Evolutionary conservation across 495 filamentous ascomycete genomes (phyloP), one percentile per base, ranked within the genome.

Genomic region (Daldinia concentrica): DNA sequence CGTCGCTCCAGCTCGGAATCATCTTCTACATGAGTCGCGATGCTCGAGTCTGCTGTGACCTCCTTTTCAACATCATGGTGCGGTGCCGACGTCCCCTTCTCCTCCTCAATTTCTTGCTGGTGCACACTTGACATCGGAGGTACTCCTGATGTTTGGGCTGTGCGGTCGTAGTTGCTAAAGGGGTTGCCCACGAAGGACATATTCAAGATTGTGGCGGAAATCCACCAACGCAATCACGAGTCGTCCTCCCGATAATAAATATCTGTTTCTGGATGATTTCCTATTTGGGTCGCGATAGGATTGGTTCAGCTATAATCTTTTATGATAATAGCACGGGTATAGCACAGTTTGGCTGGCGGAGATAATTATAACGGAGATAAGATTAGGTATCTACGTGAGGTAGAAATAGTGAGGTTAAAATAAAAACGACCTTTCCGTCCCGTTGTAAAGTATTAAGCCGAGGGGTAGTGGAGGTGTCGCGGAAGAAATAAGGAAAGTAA

Each of bases 151-250:
- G 43, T 69, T 63, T 83, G 81, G 12, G 80, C 76, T n/a, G 82
- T 83, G 51, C 68, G 78, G 67, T 84, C 82, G 68, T 83, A 81
- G 72, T 79, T 83, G 76, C 73, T 79, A 48, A 83, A 83, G 72
- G 78, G 77, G 39, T 69, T 71, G 66, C 81, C 82, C 43, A 78
- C 67, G 43, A 82, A 82, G 64, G 82, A 83, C 82, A 84, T 84
- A 19, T 55, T 64, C 41, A 36, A 29, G 15, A 48, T 17, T 26
- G 34, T n/a, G 37, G 32, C 48, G 34, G 56, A n/a, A 32, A 7
- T 9, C 37, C 57, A 43, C 24, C 36, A 19, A 43, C 12, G 8
- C 9, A 24, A 48, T 24, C 8, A 22, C 43, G 9, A 48, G 17
- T 48, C 3, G 43, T 48, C 19, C 43, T 12, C 43, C 19, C 6